These are phyloP conservation scores for Epichloe sylvatica DNA, from an alignment of 2,329 filamentous ascomycete species.

Conservation along the genomic window DNA sequence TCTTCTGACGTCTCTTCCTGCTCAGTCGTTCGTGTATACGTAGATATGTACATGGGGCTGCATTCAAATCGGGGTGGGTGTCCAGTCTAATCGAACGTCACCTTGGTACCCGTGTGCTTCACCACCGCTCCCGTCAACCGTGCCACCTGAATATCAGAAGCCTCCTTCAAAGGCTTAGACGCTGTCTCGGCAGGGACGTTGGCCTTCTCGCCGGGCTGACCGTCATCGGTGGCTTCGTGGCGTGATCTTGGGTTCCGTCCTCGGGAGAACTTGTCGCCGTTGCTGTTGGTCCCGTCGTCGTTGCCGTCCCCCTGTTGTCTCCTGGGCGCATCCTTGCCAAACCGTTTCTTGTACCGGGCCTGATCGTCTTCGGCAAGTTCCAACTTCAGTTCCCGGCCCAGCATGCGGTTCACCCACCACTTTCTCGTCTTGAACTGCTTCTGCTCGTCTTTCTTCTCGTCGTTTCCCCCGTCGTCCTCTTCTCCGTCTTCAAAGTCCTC, in stretches of 20 bases:
- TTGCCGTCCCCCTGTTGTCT: constrained; percentile 13
- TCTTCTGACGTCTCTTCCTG: too few species aligned
- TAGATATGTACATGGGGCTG: not conserved
- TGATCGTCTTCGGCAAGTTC: constrained; percentile 90
- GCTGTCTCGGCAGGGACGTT: constrained; percentile 5
- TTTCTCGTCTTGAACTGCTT: constrained; percentile 47
- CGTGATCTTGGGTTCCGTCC: constrained; percentile 25
- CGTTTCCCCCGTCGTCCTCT: constrained; percentile 30
- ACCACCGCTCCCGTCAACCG: constrained; percentile 70
- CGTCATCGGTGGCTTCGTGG: constrained; percentile 6
- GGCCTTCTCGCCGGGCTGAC: constrained; percentile 10
- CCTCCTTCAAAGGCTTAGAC: constrained; percentile 27
- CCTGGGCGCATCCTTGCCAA: constrained; percentile 54
- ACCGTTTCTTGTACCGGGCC: constrained; percentile 85
- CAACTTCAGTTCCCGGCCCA: constrained; percentile 68
- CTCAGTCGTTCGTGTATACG: too few species aligned
- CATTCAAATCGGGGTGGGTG: not conserved
- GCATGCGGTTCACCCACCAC: constrained; percentile 76
- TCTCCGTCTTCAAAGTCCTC: constrained; percentile 43
- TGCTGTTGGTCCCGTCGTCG: constrained; percentile 14
- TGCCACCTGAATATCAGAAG: constrained; percentile 36
- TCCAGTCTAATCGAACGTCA: constrained; percentile 53
- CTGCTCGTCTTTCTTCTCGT: constrained; percentile 25
- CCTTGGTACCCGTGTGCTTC: constrained; percentile 65
- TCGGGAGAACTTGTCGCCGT: constrained; percentile 17